Evolutionary conservation across 192 early-diverging fungal genomes (phyloP).

Genomic region (Coemansia sp.): DNA sequence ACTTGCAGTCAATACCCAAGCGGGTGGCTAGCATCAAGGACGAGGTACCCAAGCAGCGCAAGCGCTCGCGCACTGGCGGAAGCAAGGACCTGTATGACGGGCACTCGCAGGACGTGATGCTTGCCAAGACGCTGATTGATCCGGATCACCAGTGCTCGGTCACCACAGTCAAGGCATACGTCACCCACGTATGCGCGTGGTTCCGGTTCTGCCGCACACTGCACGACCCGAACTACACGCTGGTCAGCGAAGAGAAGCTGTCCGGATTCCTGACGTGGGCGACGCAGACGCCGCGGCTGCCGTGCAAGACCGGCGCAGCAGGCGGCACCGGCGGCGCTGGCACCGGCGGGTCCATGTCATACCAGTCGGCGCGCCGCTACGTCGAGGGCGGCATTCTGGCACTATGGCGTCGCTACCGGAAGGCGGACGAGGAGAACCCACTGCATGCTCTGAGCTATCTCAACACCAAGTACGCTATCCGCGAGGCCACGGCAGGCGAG

Average conservation of each 20-base stretch:
- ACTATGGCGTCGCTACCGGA: conserved; percentile 52
- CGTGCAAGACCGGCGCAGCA: conserved; percentile 48
- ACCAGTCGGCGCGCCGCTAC: conserved; percentile 55
- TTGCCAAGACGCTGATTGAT: conserved; percentile 56
- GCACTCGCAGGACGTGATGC: conserved; percentile 55
- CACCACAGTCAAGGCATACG: conserved; percentile 55
- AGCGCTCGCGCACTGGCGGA: conserved; percentile 54
- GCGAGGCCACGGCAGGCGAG: conserved; percentile 50
- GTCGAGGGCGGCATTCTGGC: conserved; percentile 57
- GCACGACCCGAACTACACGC: conserved; percentile 49
- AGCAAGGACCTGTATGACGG: conserved; percentile 57
- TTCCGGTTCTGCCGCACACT: conserved; percentile 57
- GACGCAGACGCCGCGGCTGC: conserved; percentile 54
- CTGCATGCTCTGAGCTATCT: conserved; percentile 55
- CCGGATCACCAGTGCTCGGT: conserved; percentile 57
- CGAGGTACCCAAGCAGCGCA: conserved; percentile 52
- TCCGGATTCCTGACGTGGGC: conserved; percentile 56
- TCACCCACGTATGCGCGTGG: conserved; percentile 55
- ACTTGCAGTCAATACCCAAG: conserved; percentile 23
- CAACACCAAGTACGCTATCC: conserved; percentile 57
- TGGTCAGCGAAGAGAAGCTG: conserved; percentile 52
- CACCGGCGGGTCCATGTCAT: conserved; percentile 52
- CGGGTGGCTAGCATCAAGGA: conserved; percentile 31
- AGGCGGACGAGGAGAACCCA: conserved; percentile 48
- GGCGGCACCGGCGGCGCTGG: conserved; percentile 1